A percentile compares a stretch with the other conserved stretches of the same genome.
Evolutionary conservation across 2,329 filamentous ascomycete genomes (phyloP).

Genomic region (Sporothrix pseudoabietina): DNA sequence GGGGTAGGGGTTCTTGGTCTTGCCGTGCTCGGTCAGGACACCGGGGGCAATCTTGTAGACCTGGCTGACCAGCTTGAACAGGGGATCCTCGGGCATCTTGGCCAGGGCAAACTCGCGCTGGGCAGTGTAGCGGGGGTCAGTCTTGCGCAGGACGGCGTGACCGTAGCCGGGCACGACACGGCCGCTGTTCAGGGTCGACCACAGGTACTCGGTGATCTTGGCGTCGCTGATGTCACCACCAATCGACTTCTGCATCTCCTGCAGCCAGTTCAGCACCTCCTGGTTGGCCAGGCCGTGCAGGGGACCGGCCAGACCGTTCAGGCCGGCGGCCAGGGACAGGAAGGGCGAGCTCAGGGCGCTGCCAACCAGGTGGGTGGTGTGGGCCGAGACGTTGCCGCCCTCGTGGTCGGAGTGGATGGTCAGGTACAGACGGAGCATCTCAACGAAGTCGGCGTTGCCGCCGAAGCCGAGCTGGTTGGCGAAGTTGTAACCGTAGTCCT

Average conservation of each 20-base stretch:
- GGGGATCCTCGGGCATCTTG: conserved; percentile 77
- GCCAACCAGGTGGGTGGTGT: conserved; percentile 98
- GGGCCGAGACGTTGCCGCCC: conserved; percentile 97
- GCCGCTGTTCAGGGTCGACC: conserved; percentile 92
- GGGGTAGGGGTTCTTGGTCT: conserved; percentile 99
- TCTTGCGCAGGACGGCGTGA: conserved; percentile 99
- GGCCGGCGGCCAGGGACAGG: conserved; percentile 92
- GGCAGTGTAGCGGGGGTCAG: conserved; percentile 96
- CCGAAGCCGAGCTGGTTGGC: conserved; percentile 98
- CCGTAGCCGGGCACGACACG: conserved; percentile 98
- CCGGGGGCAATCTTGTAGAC: conserved; percentile 99
- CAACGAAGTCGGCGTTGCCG: conserved; percentile 93
- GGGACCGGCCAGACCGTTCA: conserved; percentile 96
- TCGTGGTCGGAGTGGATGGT: conserved; percentile 99
- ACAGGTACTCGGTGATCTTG: conserved; percentile 98
- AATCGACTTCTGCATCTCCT: conserved; percentile 95
- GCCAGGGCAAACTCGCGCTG: conserved; percentile 91
- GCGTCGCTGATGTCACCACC: conserved; percentile 95
- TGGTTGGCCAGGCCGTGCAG: conserved; percentile 99
- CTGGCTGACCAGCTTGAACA: conserved; percentile 99
- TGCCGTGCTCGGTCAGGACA: conserved; percentile 98
- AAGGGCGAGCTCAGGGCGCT: conserved; percentile 95
- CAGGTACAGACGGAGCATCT: conserved; percentile 98
- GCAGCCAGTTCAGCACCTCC: conserved; percentile 98
- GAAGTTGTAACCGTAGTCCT: conserved; percentile 99